Evolutionary conservation across 2,329 filamentous ascomycete species (phyloP).

Genomic region (Neopestalotiopsis rosae): DNA sequence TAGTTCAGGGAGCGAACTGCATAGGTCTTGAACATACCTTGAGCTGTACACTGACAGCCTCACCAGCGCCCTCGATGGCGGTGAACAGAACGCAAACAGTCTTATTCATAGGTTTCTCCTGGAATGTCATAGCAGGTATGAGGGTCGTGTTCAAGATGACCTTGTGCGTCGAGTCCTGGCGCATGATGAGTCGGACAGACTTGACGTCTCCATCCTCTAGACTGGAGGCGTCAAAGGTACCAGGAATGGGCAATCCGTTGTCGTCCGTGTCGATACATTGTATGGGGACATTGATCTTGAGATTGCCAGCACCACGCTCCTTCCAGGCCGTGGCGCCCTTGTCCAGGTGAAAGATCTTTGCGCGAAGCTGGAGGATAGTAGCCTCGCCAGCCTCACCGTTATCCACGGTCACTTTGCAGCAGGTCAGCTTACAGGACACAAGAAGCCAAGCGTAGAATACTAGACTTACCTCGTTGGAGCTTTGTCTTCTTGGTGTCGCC

Average conservation of each 20-base stretch:
- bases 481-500: conserved; percentile 68
- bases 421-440: not conserved
- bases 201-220: conserved; percentile 55
- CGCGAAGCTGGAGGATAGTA: conserved; percentile 76
- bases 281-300: conserved; percentile 81
- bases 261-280: conserved; percentile 58
- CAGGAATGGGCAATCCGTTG: conserved; percentile 51
- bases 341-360: conserved; percentile 84
- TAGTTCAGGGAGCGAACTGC: not conserved
- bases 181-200: conserved; percentile 80
- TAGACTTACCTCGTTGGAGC: conserved; percentile 70
- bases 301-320: conserved; percentile 81
- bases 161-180: conserved; percentile 86
- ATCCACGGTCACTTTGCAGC: conserved; percentile 66
- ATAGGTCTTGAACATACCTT: conserved; percentile 52
- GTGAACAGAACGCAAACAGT: conserved; percentile 71
- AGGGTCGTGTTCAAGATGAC: conserved; percentile 87
- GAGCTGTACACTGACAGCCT: conserved; percentile 64
- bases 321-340: conserved; percentile 75
- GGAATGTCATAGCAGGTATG: conserved; percentile 78
- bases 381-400: conserved; percentile 87
- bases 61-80: conserved; percentile 62
- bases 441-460: not conserved
- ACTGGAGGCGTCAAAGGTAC: conserved; percentile 60
- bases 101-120: conserved; percentile 76